Evolutionary conservation across 2,329 filamentous ascomycete genomes (phyloP).

Genomic region (Phyllosticta paracitricarpa): DNA sequence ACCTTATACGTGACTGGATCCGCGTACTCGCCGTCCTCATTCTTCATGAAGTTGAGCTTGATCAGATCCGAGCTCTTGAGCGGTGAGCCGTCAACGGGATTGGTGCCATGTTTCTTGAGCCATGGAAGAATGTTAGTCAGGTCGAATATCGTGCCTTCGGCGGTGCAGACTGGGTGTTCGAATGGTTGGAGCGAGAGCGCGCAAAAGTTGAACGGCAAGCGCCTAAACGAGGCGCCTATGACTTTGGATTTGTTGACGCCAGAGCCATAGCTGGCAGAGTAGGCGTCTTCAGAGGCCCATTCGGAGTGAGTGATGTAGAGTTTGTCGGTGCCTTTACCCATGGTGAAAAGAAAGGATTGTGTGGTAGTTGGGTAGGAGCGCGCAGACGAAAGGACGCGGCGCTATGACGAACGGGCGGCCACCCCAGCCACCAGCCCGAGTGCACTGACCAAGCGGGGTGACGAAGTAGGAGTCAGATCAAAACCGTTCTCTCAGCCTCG

Average conservation of each 20-base stretch:
- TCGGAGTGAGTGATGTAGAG: slow-evolving; percentile 84
- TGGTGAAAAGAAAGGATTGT: slow-evolving; percentile 9
- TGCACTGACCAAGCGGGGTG: not conserved
- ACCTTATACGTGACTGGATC: slow-evolving; percentile 97
- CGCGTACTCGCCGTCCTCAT: slow-evolving; percentile 82
- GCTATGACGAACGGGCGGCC: not conserved
- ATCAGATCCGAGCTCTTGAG: slow-evolving; percentile 76
- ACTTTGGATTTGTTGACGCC: slow-evolving; percentile 48
- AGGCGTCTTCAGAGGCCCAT: slow-evolving; percentile 87
- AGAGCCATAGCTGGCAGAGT: slow-evolving; percentile 67
- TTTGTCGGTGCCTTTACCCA: slow-evolving; percentile 33
- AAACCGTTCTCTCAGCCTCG: slow-evolving; percentile 2
- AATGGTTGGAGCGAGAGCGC: slow-evolving; percentile 93
- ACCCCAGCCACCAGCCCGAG: not conserved
- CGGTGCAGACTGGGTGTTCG: slow-evolving; percentile 84
- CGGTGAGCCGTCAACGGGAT: slow-evolving; percentile 74
- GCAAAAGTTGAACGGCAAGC: slow-evolving; percentile 96
- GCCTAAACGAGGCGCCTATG: slow-evolving; percentile 61
- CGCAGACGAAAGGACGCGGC: not conserved
- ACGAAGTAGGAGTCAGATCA: not conserved
- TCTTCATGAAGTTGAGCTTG: slow-evolving; percentile 83
- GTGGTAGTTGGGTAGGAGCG: not conserved
- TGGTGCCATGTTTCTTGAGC: slow-evolving; percentile 88
- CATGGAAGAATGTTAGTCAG: slow-evolving; percentile 88
- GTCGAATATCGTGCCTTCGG: slow-evolving; percentile 83